Percentiles rank a stretch among this genome's conserved stretches.
These are phyloP conservation scores for Geosmithia morbida DNA, from an alignment of 2,329 filamentous ascomycete species.

Conservation along the genomic window DNA sequence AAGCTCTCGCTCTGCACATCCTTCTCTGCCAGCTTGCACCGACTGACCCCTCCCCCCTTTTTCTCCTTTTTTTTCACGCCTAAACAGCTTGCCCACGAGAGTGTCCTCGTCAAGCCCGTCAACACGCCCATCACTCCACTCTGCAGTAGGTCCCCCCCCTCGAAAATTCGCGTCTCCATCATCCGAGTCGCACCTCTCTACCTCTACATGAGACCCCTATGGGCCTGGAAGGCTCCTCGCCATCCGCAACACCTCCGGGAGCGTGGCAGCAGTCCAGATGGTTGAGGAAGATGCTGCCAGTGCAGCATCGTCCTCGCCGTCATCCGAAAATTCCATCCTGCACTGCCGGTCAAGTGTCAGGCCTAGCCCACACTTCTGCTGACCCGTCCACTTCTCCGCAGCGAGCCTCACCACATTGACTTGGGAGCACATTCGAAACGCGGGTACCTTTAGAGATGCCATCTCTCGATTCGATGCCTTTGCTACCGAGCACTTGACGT, in stretches of 20 bases:
- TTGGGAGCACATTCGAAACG: conserved; percentile 97
- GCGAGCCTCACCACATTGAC: conserved; percentile 94
- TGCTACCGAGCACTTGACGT: conserved; percentile 78
- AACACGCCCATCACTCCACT: conserved; percentile 97
- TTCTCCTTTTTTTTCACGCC: conserved; percentile 2
- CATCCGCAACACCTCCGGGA: neutral
- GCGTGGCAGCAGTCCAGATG: neutral
- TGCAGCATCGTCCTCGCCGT: neutral
- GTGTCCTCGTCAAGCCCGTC: conserved; percentile 92
- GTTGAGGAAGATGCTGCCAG: neutral
- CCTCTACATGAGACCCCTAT: neutral
- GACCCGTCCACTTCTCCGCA: conserved; percentile 21
- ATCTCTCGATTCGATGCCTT: conserved; percentile 92
- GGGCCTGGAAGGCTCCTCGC: neutral
- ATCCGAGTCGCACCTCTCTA: neutral
- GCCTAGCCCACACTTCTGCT: neutral
- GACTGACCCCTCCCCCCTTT: too few species aligned
- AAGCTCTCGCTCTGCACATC: conserved; percentile 3
- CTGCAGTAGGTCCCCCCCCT: conserved; percentile 67
- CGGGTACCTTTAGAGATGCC: conserved; percentile 92
- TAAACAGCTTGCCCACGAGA: conserved; percentile 76
- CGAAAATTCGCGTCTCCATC: conserved; percentile 1
- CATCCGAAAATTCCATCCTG: neutral
- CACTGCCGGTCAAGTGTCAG: neutral
- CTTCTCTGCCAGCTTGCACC: neutral